A percentile compares a stretch with the other conserved stretches of the same genome.
These are phyloP conservation scores for Capillidium heterosporum DNA, from an alignment of 371 early-diverging fungal species.

Conservation along the genomic window DNA sequence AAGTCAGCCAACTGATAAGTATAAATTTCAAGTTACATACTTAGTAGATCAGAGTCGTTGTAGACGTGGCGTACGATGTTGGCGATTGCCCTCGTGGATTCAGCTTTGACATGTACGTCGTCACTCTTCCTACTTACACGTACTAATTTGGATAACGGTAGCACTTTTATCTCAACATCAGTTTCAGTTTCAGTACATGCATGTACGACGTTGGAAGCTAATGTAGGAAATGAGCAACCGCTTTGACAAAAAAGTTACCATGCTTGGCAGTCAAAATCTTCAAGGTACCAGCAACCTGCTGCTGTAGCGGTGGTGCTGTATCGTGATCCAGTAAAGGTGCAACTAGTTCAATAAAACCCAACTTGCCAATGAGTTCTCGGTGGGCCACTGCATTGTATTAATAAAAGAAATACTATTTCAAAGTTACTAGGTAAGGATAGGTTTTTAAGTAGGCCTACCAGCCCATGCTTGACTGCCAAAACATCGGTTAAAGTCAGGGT, in stretches of 20 bases:
- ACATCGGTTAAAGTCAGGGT: slow-evolving; percentile 26
- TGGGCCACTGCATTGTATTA: slow-evolving; percentile 17
- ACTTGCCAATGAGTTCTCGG: slow-evolving; percentile 24
- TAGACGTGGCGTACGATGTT: slow-evolving; percentile 24
- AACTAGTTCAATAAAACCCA: slow-evolving; percentile 22
- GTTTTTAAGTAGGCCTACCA: slow-evolving; percentile 37
- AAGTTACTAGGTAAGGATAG: slow-evolving; percentile 38
- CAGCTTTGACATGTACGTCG: slow-evolving; percentile 34
- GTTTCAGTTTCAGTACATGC: slow-evolving; percentile 7
- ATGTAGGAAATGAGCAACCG: too few species aligned
- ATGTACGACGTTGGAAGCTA: too few species aligned
- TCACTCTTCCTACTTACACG: slow-evolving; percentile 28
- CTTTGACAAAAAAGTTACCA: slow-evolving; percentile 12
- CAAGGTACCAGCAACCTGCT: slow-evolving; percentile 32
- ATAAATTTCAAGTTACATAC: too few species aligned
- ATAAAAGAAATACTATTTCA: slow-evolving; percentile 1
- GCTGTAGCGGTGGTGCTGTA: slow-evolving; percentile 36
- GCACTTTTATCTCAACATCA: slow-evolving; percentile 9
- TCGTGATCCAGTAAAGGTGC: slow-evolving; percentile 31
- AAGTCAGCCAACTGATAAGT: too few species aligned
- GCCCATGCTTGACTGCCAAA: slow-evolving; percentile 31
- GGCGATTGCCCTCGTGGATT: slow-evolving; percentile 35
- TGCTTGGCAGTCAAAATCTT: slow-evolving; percentile 29
- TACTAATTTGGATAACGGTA: slow-evolving; percentile 18
- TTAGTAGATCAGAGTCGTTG: too few species aligned